Base-by-base conservation (phyloP, 1,284 basidiomycete species). In the Thecaphora thlaspeos region DNA sequence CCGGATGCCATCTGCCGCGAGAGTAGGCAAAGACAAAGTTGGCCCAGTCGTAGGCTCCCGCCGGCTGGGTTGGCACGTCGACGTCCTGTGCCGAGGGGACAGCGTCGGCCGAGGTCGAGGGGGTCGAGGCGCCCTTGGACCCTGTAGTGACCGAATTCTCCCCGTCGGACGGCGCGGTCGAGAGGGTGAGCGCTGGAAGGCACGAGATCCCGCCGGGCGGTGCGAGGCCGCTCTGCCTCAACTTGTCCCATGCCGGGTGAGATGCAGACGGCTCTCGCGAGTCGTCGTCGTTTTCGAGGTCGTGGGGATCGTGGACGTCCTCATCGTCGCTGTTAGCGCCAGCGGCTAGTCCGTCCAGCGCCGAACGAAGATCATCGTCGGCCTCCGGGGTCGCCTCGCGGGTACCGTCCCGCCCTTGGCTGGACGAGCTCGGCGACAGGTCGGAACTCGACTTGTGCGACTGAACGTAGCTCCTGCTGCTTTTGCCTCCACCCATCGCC, bases 21-120 rank as follows among this genome's bases (percentile, higher is more conserved):
- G 68, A 61, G 26, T 75, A 75, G 3, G 72, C 72, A 41, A 62
- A 71, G 18, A 73, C 61, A 34, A 75, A 75, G 41, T 71, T 75
- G 40, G 72, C 70, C 72, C 72, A 75, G 48, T 75, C 72, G 43
- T 73, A 71, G 12, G 55, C 45, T 3, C 63, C 63, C 19, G 59
- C 34, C 2, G 48, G 26, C 24, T 15, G n/a, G 11, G 39, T 40
- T 10, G 18, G 9, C 4, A 21, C 4, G 4, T 40, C 39, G 39
- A 4, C 39, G 11, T 12, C 18, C 4, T 15, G 19, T 4, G 18
- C 38, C 21, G 17, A 42, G 38, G 19, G 41, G 43, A 34, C 43
- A 43, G 21, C 17, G 19, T 7, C 18, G 21, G 2, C 22, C 24
- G 2, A 42, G 9, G 3, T 48, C 18, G 14, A 44, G 41, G 19